Percentiles rank a stretch among this genome's conserved stretches.
These are phyloP conservation scores for Balakata baccata DNA, from an alignment of 345 rosid genomes.

Conservation along the genomic window DNA sequence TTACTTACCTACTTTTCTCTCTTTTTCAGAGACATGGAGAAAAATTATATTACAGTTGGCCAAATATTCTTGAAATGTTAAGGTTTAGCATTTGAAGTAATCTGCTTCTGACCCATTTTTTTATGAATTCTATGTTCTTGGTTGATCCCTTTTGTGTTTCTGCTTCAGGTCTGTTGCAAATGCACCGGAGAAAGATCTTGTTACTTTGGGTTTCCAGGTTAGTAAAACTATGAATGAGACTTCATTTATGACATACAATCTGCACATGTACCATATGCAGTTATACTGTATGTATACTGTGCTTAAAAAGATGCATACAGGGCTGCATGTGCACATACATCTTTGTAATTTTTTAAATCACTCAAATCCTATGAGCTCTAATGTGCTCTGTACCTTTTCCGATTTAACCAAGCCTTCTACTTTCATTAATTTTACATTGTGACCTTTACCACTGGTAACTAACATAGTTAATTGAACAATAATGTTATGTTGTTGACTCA, in stretches of 20 bases:
- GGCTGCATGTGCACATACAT: background rate
- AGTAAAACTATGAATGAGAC: constrained; percentile 24
- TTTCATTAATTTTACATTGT: background rate
- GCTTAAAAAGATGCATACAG: background rate
- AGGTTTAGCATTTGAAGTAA: constrained; percentile 47
- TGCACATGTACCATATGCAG: background rate
- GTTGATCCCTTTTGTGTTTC: constrained; percentile 17
- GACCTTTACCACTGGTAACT: background rate
- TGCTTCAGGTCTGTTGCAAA: constrained; percentile 81
- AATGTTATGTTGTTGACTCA: no score
- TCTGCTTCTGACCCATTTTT: constrained; percentile 11
- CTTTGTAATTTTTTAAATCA: background rate
- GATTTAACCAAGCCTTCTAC: background rate
- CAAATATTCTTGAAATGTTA: constrained; percentile 80
- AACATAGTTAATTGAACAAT: background rate
- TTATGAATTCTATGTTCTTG: constrained; percentile 14
- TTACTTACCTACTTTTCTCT: background rate
- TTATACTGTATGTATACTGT: background rate
- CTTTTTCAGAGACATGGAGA: constrained; percentile 82
- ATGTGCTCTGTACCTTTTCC: background rate
- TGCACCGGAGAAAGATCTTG: constrained; percentile 89
- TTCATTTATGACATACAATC: constrained; percentile 3
- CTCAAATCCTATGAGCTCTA: background rate
- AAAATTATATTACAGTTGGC: constrained; percentile 81
- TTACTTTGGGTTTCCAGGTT: constrained; percentile 93